Conservation (phyloP, 164 flowering plant genomes). For the Brasenia schreberi region DNA sequence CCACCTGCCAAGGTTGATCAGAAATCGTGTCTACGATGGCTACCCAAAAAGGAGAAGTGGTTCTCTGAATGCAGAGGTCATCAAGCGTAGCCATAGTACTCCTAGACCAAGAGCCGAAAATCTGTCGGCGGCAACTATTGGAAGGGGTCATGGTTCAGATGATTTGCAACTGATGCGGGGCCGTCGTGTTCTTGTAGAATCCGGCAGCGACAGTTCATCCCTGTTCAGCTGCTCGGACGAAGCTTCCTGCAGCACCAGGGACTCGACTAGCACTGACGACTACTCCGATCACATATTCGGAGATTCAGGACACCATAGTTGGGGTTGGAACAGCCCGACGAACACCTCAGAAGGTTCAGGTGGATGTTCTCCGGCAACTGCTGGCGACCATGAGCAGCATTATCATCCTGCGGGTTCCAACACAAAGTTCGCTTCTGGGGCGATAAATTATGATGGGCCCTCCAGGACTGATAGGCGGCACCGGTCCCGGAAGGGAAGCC, state of each 20-base stretch:
- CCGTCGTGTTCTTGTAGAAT: slow-evolving; percentile 18
- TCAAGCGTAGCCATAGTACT: slow-evolving; percentile 9
- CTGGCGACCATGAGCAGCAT: slow-evolving; percentile 10
- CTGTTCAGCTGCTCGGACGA: slow-evolving; percentile 77
- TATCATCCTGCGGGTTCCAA: not conserved
- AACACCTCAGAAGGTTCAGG: slow-evolving; percentile 19
- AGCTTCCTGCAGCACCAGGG: slow-evolving; percentile 66
- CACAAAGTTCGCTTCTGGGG: slow-evolving; percentile 10
- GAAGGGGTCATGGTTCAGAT: slow-evolving; percentile 9
- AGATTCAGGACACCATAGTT: slow-evolving; percentile 13
- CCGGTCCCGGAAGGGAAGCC: slow-evolving; percentile 12
- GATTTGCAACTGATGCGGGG: slow-evolving; percentile 1
- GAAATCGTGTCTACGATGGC: slow-evolving; percentile 9
- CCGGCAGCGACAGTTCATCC: slow-evolving; percentile 68
- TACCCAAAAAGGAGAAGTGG: slow-evolving; percentile 6
- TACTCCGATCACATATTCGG: slow-evolving; percentile 50
- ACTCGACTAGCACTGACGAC: slow-evolving; percentile 64
- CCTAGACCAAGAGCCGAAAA: slow-evolving; percentile 6
- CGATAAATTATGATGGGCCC: slow-evolving; percentile 3
- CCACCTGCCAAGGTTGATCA: slow-evolving; percentile 53
- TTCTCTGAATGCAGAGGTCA: slow-evolving; percentile 7
- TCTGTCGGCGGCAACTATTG: slow-evolving; percentile 3
- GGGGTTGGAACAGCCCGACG: slow-evolving; percentile 26
- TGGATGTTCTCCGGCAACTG: slow-evolving; percentile 21
- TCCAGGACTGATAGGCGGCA: slow-evolving; percentile 4